Evolutionary conservation across 768 basidiomycete genomes (phyloP).

Genomic region (Suillus clintonianus): DNA sequence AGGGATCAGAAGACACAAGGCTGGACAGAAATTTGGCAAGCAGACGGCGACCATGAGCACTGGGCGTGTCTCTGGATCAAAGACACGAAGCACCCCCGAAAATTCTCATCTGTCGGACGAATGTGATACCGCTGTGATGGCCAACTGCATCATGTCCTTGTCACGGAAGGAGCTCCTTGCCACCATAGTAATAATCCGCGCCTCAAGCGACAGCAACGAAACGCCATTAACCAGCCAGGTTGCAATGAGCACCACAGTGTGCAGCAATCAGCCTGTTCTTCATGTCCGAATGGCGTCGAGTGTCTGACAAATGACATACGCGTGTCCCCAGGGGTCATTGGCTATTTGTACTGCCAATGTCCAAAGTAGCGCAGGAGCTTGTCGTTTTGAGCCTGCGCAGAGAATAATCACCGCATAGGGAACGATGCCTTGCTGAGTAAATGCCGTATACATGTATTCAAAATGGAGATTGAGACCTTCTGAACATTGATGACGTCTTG

Average conservation of each 20-base stretch:
- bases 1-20: not conserved
- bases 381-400: not conserved
- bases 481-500: not conserved
- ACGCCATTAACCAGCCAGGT: not conserved
- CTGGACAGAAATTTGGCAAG: not conserved
- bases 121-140: not conserved
- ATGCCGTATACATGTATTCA: not conserved
- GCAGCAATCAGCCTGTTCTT: not conserved
- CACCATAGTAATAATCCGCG: not conserved
- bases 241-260: not conserved
- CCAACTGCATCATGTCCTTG: not conserved
- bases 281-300: not conserved
- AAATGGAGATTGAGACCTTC: not conserved
- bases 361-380: not conserved
- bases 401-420: not conserved
- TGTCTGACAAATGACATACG: not conserved
- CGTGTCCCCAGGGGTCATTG: not conserved
- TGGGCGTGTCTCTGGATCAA: not conserved
- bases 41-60: not conserved
- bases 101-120: not conserved
- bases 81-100: not conserved
- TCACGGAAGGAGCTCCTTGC: not conserved
- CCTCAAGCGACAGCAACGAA: not conserved
- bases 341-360: not conserved
- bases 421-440: not conserved